Conservation (phyloP, 1,139 yeast species). For the Debaryomycetaceae sp. region DNA sequence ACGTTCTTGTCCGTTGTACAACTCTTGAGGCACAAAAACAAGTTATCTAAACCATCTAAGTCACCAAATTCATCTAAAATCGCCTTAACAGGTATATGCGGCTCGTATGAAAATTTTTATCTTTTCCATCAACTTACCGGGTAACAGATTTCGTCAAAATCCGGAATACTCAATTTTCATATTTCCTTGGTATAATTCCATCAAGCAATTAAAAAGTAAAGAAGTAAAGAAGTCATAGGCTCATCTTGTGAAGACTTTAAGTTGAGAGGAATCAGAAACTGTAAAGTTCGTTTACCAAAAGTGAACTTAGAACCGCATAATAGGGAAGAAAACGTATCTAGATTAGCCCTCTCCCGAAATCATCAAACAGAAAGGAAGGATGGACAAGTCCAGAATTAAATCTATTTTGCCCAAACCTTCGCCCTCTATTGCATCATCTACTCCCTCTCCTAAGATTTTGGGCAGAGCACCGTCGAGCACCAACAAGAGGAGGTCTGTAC, state of each 20-base stretch:
- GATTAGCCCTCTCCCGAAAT: conserved; percentile 3
- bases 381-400: conserved; percentile 41
- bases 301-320: neutral
- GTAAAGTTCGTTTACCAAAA: neutral
- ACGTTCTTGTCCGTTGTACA: no score
- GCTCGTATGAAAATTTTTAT: conserved; percentile 20
- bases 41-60: conserved; percentile 12
- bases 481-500: conserved; percentile 1
- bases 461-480: conserved; percentile 5
- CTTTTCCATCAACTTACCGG: conserved; percentile 31
- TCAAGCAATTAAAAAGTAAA: neutral
- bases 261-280: no score
- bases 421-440: conserved; percentile 19
- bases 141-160: neutral
- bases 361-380: conserved; percentile 7
- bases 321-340: neutral
- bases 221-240: no score
- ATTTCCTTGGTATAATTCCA: neutral
- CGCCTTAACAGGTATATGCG: conserved; percentile 5
- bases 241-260: no score
- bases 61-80: neutral
- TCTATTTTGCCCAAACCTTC: conserved; percentile 34
- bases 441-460: conserved; percentile 15
- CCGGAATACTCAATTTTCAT: neutral
- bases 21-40: no score